Evolutionary conservation across 805 yeast genomes (phyloP).

Genomic region (Wickerhamiella dianesei): DNA sequence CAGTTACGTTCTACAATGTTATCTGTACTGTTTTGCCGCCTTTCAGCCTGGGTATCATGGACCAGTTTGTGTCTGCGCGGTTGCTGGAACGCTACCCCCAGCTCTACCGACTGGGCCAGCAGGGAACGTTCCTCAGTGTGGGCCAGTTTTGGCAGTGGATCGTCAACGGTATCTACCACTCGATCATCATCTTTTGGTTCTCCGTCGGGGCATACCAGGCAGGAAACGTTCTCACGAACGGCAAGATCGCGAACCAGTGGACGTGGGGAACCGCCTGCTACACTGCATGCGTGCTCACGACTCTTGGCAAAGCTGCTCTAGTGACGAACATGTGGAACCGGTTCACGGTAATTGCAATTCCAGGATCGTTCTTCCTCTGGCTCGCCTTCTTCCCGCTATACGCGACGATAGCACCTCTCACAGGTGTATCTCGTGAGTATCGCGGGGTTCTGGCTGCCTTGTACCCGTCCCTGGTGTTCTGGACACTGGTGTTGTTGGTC

Average conservation of each 20-base stretch:
- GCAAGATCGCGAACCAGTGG: constrained; percentile 78
- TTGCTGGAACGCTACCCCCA: constrained; percentile 86
- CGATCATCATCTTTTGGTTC: constrained; percentile 69
- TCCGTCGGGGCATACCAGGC: constrained; percentile 51
- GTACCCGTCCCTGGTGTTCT: constrained; percentile 65
- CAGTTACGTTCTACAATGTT: constrained; percentile 88
- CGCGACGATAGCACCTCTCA: constrained; percentile 70
- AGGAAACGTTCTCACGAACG: constrained; percentile 50
- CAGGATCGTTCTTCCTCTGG: constrained; percentile 85
- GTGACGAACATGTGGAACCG: constrained; percentile 91
- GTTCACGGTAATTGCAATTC: constrained; percentile 80
- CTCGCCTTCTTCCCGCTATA: constrained; percentile 74
- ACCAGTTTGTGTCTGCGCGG: constrained; percentile 86
- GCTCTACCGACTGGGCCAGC: constrained; percentile 79
- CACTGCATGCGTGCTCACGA: constrained; percentile 77
- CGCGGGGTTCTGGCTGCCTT: constrained; percentile 63
- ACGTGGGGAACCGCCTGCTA: constrained; percentile 84
- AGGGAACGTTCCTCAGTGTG: constrained; percentile 78
- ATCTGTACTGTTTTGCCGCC: constrained; percentile 93
- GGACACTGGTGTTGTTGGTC: constrained; percentile 69
- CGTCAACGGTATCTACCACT: constrained; percentile 85
- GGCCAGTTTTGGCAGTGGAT: constrained; percentile 97
- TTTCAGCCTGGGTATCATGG: constrained; percentile 89
- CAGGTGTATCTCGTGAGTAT: constrained; percentile 71
- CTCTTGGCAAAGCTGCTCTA: constrained; percentile 88